Evolutionary conservation across 805 yeast species (phyloP).

Genomic region (Hanseniaspora jakobsenii): DNA sequence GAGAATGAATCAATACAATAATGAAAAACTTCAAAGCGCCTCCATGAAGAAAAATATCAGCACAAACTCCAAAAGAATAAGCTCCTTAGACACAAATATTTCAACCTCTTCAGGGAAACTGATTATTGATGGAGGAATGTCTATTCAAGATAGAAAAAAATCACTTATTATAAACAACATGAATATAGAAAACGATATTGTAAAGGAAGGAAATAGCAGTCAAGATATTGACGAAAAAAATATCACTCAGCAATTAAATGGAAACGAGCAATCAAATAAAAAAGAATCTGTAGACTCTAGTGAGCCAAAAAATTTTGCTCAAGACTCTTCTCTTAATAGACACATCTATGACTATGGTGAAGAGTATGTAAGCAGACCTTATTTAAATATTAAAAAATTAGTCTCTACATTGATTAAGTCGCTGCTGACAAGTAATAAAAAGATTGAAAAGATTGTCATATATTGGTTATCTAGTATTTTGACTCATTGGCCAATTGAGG

Average conservation of each 20-base stretch:
- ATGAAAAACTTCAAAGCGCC: background rate
- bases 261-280: too few species aligned
- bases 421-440: conserved; percentile 58
- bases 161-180: conserved; percentile 10
- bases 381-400: conserved; percentile 63
- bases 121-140: conserved; percentile 6
- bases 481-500: conserved; percentile 26
- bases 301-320: too few species aligned
- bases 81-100: conserved; percentile 4
- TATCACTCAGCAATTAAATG: too few species aligned
- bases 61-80: conserved; percentile 19
- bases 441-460: conserved; percentile 66
- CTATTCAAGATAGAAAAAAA: conserved; percentile 28
- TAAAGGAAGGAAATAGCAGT: background rate
- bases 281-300: too few species aligned
- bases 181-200: conserved; percentile 5
- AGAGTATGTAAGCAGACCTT: conserved; percentile 32
- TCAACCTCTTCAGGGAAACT: background rate
- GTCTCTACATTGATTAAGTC: conserved; percentile 73
- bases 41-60: background rate
- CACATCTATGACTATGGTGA: conserved; percentile 33
- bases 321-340: too few species aligned
- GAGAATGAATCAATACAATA: conserved; percentile 34
- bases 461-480: conserved; percentile 72
- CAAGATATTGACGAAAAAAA: conserved; percentile 17